A percentile compares a stretch with the other conserved stretches of the same genome.
These are phyloP conservation scores for Ogataea sp. DNA, from an alignment of 805 yeast species.

Conservation along the genomic window DNA sequence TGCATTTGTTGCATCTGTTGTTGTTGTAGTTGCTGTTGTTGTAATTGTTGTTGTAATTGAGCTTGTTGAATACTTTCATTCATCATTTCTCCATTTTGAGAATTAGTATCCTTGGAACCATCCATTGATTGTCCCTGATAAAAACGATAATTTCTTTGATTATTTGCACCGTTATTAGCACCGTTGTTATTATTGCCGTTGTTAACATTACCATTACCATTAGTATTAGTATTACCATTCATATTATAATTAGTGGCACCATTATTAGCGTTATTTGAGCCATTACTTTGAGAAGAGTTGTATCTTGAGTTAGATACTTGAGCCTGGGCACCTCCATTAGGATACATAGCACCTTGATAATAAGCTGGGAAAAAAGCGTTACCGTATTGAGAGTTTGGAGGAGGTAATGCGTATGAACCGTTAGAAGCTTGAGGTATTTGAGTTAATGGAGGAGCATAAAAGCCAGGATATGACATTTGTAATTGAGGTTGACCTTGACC, in stretches of 20 bases:
- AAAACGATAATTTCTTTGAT: no score
- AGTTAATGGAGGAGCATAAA: not conserved
- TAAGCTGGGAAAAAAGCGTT: conserved; percentile 17
- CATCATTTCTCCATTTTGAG: conserved; percentile 7
- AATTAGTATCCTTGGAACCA: not conserved
- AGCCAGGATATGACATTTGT: conserved; percentile 2
- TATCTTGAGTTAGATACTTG: not conserved
- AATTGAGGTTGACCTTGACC: not conserved
- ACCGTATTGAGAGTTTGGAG: conserved; percentile 18
- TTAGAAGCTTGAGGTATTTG: conserved; percentile 2
- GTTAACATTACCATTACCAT: conserved; percentile 2
- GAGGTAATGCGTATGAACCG: conserved; percentile 15
- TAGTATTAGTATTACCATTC: not conserved
- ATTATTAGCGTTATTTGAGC: not conserved
- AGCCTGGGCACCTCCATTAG: not conserved
- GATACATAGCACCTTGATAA: conserved; percentile 6
- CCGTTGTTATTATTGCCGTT: conserved; percentile 11
- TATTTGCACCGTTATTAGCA: no score
- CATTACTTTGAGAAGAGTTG: not conserved
- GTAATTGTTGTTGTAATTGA: conserved; percentile 6
- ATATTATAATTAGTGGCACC: not conserved
- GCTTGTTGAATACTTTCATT: not conserved
- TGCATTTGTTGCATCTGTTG: no score
- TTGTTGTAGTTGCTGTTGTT: conserved; percentile 4
- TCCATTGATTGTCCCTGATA: conserved; percentile 15